A percentile compares a stretch with the other conserved stretches of the same genome.
Evolutionary conservation across 1,284 basidiomycete genomes (phyloP).

Genomic region (Ceratobasidium sp.): DNA sequence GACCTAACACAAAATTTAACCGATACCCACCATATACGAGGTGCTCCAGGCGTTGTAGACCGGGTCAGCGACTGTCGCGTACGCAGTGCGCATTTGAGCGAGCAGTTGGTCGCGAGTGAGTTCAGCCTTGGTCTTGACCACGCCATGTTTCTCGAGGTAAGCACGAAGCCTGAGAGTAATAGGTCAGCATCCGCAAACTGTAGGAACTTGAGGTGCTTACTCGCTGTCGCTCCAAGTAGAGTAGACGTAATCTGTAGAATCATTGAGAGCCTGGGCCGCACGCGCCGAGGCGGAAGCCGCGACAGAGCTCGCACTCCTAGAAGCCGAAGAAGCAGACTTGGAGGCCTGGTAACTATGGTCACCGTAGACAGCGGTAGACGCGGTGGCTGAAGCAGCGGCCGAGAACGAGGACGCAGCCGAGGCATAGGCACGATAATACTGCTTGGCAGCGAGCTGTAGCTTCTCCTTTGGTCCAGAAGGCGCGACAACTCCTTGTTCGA

Average conservation of each 20-base stretch:
- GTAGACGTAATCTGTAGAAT: constrained; percentile 87
- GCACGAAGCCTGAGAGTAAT: constrained; percentile 52
- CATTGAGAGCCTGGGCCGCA: constrained; percentile 72
- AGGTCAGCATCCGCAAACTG: background rate
- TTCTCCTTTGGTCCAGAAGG: constrained; percentile 85
- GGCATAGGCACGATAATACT: constrained; percentile 72
- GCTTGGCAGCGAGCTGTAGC: constrained; percentile 81
- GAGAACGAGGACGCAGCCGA: constrained; percentile 66
- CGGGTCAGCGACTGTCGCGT: constrained; percentile 69
- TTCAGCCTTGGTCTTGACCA: constrained; percentile 75
- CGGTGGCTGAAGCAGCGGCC: constrained; percentile 63
- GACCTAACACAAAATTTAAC: too few relatives aligned
- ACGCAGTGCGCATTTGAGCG: constrained; percentile 75
- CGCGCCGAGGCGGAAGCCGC: constrained; percentile 68
- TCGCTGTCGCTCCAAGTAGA: constrained; percentile 88
- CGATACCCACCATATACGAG: constrained; percentile 76
- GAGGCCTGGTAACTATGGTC: constrained; percentile 65
- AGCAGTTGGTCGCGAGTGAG: constrained; percentile 77
- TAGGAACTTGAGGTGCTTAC: constrained; percentile 4
- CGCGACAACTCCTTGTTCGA: constrained; percentile 86
- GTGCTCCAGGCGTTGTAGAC: constrained; percentile 89
- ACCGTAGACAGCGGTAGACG: constrained; percentile 70
- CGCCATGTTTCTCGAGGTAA: constrained; percentile 81
- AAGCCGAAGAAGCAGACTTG: constrained; percentile 60
- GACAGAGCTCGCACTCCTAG: constrained; percentile 49